Base-by-base conservation (phyloP, 768 basidiomycete species). In the Tulasnella sp. region DNA sequence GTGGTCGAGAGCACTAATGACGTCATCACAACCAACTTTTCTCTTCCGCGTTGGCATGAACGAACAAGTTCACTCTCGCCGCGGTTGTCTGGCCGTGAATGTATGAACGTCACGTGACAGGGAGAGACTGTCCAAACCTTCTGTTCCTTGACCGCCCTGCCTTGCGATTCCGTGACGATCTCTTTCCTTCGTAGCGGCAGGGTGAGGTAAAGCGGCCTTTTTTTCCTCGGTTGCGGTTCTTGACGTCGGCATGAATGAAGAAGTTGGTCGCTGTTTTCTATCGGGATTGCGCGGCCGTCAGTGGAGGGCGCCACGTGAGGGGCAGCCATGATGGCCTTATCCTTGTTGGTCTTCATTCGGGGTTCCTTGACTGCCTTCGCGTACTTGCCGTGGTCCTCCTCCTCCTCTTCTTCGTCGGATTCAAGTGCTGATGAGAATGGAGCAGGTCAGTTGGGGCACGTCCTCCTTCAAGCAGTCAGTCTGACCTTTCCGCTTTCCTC, bases 321-420 rank as follows among this genome's bases (percentile, higher is more conserved):
- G 79, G 39, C 69, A 42, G 44, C n/a, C 37, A 61, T 40, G 15
- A n/a, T 39, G 57, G 9, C 80, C 79, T 57, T 83, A 91, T n/a
- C 93, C 86, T 99, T 99, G 87, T 91, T 95, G 0, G 98, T 99
- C 81, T 89, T 97, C 94, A 97, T 93, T 20, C 97, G 92, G 37
- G 88, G 83, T 80, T 88, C 92, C 83, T 94, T 94, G 79, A n/a
- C 82, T 84, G 86, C 73, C 83, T 84, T 71, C 67, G 81, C 13
- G 26, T 46, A 46, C 37, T 46, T 40, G 78, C 80, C 48, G 78
- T 67, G 46, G 70, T 35, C 71, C 75, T 72, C 35, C 81, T 81
- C 82, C n/a, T 61, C 61, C 3, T 67, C 61, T 35, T 67, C 61
- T 16, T 72, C 39, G 7, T 46, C 71, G 16, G 71, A 11, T 29